These are phyloP conservation scores for Pseudocercospora musae DNA, from an alignment of 2,329 filamentous ascomycete species.

Conservation along the genomic window DNA sequence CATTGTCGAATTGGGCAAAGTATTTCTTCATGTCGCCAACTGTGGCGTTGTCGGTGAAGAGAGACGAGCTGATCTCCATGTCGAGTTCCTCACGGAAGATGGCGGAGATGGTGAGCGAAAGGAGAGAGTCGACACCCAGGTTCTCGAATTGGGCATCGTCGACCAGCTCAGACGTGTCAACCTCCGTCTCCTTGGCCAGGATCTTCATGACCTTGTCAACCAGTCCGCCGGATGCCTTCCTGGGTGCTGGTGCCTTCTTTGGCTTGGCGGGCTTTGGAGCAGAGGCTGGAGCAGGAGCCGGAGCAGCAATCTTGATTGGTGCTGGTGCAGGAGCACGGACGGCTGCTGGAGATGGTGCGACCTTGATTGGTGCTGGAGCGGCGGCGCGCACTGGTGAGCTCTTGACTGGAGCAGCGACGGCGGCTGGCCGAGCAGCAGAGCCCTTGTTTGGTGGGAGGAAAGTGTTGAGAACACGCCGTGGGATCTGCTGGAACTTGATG, in stretches of 20 bases:
- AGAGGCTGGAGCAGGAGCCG: constrained; percentile 30
- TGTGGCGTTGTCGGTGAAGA: constrained; percentile 60
- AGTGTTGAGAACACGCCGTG: constrained; percentile 63
- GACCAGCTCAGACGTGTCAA: constrained; percentile 57
- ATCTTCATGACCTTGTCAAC: constrained; percentile 59
- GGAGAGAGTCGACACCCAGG: constrained; percentile 60
- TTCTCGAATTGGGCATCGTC: constrained; percentile 61
- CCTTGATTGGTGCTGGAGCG: constrained; percentile 31
- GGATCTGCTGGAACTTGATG: constrained; percentile 65
- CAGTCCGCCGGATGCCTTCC: constrained; percentile 48
- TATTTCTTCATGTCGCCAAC: constrained; percentile 60
- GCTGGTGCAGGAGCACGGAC: constrained; percentile 20
- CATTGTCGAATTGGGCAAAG: constrained; percentile 46
- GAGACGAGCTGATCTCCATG: constrained; percentile 56
- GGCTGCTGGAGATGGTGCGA: constrained; percentile 20
- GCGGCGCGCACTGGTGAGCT: constrained; percentile 31
- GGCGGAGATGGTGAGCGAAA: constrained; percentile 60
- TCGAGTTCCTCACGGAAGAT: constrained; percentile 61
- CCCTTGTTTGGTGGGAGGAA: constrained; percentile 60
- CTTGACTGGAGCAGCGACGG: constrained; percentile 36
- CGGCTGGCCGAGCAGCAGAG: constrained; percentile 32
- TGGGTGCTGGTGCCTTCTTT: constrained; percentile 51
- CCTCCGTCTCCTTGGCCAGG: constrained; percentile 63
- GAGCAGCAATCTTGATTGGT: constrained; percentile 22
- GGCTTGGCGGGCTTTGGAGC: constrained; percentile 49